A percentile compares a stretch with the other conserved stretches of the same genome.
Conservation (phyloP, 73 alveolate genomes). For the Tetrahymena malaccensis region DNA sequence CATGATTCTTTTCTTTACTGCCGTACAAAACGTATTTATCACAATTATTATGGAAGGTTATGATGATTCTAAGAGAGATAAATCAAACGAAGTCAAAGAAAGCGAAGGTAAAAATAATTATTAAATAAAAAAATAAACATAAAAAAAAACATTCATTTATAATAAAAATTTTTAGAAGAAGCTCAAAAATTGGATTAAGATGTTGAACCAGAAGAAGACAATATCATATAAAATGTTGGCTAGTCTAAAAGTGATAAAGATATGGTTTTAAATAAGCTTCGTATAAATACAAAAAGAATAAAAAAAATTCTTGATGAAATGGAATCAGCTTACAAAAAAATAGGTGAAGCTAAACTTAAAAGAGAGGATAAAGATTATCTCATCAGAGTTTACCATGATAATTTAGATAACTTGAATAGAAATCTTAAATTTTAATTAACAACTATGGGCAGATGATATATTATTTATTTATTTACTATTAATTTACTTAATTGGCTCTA, state of each 20-base stretch:
- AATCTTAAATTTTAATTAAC: constrained; percentile 32
- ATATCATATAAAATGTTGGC: not conserved
- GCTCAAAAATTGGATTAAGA: not conserved
- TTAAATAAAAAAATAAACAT: not conserved
- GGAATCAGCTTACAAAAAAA: constrained; percentile 8
- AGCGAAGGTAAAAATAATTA: not conserved
- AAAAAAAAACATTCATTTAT: not conserved
- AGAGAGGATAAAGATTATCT: constrained; percentile 14
- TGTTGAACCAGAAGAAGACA: not conserved
- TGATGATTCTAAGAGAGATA: constrained; percentile 7
- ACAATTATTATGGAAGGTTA: constrained; percentile 41
- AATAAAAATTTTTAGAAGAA: not conserved
- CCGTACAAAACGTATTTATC: constrained; percentile 25
- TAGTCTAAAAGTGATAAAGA: constrained; percentile 12
- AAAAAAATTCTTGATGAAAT: constrained; percentile 32
- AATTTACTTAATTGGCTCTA: not conserved
- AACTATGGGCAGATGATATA: constrained; percentile 25
- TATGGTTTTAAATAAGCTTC: not conserved
- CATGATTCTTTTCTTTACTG: constrained; percentile 36
- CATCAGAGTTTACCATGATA: constrained; percentile 8
- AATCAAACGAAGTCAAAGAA: not conserved
- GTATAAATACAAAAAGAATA: constrained; percentile 12
- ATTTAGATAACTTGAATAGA: constrained; percentile 29
- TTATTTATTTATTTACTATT: not conserved
- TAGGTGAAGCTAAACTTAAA: not conserved